A percentile compares a stretch with the other conserved stretches of the same genome.
Conservation (phyloP, 2,329 filamentous ascomycete genomes). For the Karstenula rhodostoma region DNA sequence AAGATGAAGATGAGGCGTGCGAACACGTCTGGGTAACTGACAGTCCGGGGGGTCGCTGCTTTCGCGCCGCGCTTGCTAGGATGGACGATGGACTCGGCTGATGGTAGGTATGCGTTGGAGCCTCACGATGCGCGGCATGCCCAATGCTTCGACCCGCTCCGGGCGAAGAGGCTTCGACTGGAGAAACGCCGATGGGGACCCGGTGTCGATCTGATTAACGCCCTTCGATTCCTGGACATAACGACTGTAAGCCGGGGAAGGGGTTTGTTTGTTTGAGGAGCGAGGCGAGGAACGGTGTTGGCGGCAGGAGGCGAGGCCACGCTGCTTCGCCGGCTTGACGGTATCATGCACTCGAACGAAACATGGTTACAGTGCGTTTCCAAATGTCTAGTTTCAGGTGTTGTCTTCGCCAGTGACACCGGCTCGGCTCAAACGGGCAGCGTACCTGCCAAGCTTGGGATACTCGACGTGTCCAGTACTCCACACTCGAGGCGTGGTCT, state of each 20-base stretch:
- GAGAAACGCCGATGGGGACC: not conserved
- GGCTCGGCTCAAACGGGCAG: not conserved
- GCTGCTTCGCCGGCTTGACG: not conserved
- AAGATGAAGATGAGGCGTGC: not conserved
- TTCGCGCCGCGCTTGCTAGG: not conserved
- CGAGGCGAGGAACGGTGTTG: constrained; percentile 1
- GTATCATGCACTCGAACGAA: not conserved
- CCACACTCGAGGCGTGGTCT: not conserved
- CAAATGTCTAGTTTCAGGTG: not conserved
- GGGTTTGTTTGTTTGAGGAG: not conserved
- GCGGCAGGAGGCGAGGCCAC: not conserved
- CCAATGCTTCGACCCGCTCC: not conserved
- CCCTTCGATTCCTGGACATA: not conserved
- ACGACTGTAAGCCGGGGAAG: not conserved
- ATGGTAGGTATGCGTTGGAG: not conserved
- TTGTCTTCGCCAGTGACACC: not conserved
- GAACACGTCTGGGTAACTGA: constrained; percentile 4
- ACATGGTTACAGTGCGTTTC: not conserved
- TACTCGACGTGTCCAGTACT: not conserved
- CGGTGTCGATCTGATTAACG: not conserved
- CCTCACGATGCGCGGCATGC: constrained; percentile 4
- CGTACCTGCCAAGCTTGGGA: constrained; percentile 10
- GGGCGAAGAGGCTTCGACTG: not conserved
- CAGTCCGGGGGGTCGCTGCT: constrained; percentile 8
- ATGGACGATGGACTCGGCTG: not conserved